These are phyloP conservation scores for Cladosporium sp. DNA, from an alignment of 2,329 filamentous ascomycete species.

Conservation along the genomic window DNA sequence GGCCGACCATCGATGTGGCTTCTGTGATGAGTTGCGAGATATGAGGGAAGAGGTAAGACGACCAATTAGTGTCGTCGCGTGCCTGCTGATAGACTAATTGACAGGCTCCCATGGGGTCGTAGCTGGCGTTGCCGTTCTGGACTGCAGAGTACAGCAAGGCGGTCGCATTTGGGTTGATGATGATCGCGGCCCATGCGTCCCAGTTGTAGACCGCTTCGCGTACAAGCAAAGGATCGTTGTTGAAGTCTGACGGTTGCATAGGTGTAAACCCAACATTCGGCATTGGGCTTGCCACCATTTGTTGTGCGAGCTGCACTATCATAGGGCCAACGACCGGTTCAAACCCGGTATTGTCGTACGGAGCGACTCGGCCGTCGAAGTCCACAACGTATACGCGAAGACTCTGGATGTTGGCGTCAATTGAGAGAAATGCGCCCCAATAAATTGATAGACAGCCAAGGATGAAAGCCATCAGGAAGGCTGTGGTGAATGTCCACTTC, in stretches of 20 bases:
- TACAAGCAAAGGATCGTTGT: conserved; percentile 58
- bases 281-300: conserved; percentile 44
- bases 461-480: conserved; percentile 59
- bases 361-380: conserved; percentile 60
- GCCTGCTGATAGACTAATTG: conserved; percentile 60
- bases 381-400: conserved; percentile 63
- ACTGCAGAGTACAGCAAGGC: conserved; percentile 59
- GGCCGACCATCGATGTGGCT: conserved; percentile 53
- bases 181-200: conserved; percentile 62
- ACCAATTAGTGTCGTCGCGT: conserved; percentile 58
- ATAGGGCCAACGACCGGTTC: conserved; percentile 59
- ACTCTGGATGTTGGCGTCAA: conserved; percentile 51
- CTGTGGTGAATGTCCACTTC: conserved; percentile 48
- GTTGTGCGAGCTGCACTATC: conserved; percentile 50
- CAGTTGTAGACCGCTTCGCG: conserved; percentile 62
- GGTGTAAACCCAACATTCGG: conserved; percentile 55
- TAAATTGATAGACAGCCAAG: conserved; percentile 60
- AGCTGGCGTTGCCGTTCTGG: conserved; percentile 56
- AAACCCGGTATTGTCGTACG: conserved; percentile 49
- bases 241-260: conserved; percentile 53
- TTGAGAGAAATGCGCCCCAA: conserved; percentile 60
- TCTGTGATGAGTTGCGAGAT: conserved; percentile 51
- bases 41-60: conserved; percentile 56
- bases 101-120: conserved; percentile 61
- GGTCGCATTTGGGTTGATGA: conserved; percentile 65